Evolutionary conservation across 169 alveolate species (phyloP), one percentile per base, ranked within the genome.

Genomic region (Neospora caninum): DNA sequence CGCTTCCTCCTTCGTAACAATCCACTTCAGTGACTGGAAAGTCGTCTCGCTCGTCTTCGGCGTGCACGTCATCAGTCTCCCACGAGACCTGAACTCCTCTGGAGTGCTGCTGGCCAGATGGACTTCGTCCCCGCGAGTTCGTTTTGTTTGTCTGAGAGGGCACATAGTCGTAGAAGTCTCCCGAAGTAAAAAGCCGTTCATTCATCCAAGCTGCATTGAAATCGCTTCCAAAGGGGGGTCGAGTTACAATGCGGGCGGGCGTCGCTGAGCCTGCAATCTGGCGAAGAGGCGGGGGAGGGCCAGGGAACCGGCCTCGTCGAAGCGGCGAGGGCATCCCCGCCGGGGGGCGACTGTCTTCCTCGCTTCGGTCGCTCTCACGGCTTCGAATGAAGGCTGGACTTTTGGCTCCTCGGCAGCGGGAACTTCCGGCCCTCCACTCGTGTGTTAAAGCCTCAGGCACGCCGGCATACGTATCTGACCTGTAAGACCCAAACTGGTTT

Each of bases 281-380:
- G 42, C 82, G 34, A 34, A 69, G 82, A 34, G 82, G 82, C 39
- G 82, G 82, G n/a, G 42, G 82, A 69, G 82, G 82, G 82, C 82
- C 82, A 69, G 82, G 42, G 18, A 34, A 2, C 82, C 82, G 82
- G 22, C 82, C 82, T 18, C 82, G n/a, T 31, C 82, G 38, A 29
- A 69, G 2, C 22, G 82, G 82, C 39, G 82, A 31, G 6, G 82
- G 42, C 39, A 69, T 6, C 42, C 82, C 82, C 39, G 82, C 82
- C 16, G 82, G 42, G 2, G 82, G 38, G 13, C 7, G 42, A 6
- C 39, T 29, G 13, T 29, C 82, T 31, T 4, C 18, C 82, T 31
- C 34, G 42, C 82, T 18, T 10, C 22, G 7, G 4, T 69, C 82
- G 7, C 22, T 69, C 82, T 69, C 82, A 9, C 18, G 42, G 34